phyloP scores from a whole-genome alignment of 768 basidiomycete genomes.

The Russula lepida region DNA sequence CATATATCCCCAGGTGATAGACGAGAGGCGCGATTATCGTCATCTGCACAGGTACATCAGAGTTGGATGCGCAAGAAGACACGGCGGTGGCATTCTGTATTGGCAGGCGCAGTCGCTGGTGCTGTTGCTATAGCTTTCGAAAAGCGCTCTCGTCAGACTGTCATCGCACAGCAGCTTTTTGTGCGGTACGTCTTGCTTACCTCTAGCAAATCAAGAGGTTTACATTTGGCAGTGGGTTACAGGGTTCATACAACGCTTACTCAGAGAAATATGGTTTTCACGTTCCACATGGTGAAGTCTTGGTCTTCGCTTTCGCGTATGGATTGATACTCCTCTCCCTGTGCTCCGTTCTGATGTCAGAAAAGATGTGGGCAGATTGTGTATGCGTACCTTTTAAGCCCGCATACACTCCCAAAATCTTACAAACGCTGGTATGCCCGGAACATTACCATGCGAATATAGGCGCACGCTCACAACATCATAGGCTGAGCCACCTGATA shows the following conservation, averaged over 20 bases:
- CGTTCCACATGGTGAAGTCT: constrained; percentile 75
- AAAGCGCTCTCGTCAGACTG: constrained; percentile 50
- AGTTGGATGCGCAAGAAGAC: constrained; percentile 59
- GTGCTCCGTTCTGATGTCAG: background rate
- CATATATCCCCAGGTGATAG: constrained; percentile 19
- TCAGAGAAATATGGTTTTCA: constrained; percentile 55
- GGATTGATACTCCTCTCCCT: constrained; percentile 24
- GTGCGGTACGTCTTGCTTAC: constrained; percentile 53
- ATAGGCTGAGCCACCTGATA: constrained; percentile 37
- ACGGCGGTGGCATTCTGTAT: constrained; percentile 66
- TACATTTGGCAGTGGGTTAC: constrained; percentile 57
- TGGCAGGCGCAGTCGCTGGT: constrained; percentile 72
- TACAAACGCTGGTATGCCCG: constrained; percentile 60
- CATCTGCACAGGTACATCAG: constrained; percentile 55
- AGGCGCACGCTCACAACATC: background rate
- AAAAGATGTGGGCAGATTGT: constrained; percentile 77
- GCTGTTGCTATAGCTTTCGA: constrained; percentile 70
- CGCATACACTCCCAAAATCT: constrained; percentile 75
- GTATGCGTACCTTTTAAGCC: constrained; percentile 67
- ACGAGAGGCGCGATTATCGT: constrained; percentile 47
- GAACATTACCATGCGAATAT: background rate
- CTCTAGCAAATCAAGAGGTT: background rate
- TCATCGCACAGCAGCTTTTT: constrained; percentile 82
- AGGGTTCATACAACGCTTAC: constrained; percentile 80
- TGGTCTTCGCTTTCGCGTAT: constrained; percentile 73